Percentiles rank a stretch among this genome's conserved stretches.
Evolutionary conservation across 345 rosid genomes (phyloP).

Genomic region (Hevea brasiliensis): DNA sequence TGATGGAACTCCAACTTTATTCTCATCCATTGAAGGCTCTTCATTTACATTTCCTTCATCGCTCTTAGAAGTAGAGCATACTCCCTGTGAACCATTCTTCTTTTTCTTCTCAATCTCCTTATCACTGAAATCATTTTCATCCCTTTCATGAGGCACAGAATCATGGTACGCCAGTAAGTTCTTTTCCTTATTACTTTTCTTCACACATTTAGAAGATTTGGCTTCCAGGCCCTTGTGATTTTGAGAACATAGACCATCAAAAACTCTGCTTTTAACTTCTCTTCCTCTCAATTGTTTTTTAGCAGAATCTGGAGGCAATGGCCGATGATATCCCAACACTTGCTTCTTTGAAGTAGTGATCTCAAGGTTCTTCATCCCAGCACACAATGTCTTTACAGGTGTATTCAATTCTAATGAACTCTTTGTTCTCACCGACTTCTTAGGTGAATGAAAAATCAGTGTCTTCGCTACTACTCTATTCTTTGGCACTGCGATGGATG

Average conservation of each 20-base stretch:
- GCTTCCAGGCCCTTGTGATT: conserved; percentile 36
- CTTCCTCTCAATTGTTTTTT: conserved; percentile 52
- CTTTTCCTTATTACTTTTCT: conserved; percentile 33
- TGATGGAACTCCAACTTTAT: conserved; percentile 23
- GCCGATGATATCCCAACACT: conserved; percentile 28
- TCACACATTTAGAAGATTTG: conserved; percentile 37
- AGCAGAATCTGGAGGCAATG: conserved; percentile 34
- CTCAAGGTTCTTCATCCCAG: conserved; percentile 72
- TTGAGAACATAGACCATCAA: conserved; percentile 49
- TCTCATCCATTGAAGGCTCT: conserved; percentile 16
- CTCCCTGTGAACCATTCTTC: conserved; percentile 22
- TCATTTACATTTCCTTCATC: conserved; percentile 20
- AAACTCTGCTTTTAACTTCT: conserved; percentile 91
- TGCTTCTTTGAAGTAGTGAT: conserved; percentile 44
- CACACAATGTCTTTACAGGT: conserved; percentile 51
- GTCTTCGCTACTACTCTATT: conserved; percentile 56
- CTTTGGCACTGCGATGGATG: conserved; percentile 35
- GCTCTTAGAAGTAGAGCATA: conserved; percentile 12
- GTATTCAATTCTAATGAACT: conserved; percentile 50
- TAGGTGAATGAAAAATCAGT: conserved; percentile 76
- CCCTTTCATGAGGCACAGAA: conserved; percentile 19
- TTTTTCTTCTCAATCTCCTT: conserved; percentile 43
- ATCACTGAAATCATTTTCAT: conserved; percentile 33
- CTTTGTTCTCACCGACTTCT: conserved; percentile 57
- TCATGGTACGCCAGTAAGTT: not conserved